Evolutionary conservation across 352 stramenopile genomes (phyloP), one percentile per base, ranked within the genome.

Genomic region (Phytophthora macrochlamydospora): DNA sequence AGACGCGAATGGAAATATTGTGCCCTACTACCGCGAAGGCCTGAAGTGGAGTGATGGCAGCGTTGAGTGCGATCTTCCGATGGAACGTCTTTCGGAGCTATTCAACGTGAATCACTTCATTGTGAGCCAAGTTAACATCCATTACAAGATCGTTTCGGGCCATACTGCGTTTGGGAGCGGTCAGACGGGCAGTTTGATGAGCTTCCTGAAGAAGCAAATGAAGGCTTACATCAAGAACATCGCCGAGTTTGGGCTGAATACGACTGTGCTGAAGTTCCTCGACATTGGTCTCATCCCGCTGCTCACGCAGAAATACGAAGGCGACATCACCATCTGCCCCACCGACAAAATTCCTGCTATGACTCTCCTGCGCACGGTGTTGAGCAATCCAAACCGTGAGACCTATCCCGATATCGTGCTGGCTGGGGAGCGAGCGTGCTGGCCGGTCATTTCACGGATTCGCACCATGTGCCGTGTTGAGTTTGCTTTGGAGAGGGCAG

Each of bases 71-170:
- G 97, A 99, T 76, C 73, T 99, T 44, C 97, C 97, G 7, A 99
- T 99, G 96, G 89, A 99, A 65, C 82, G 93, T 18, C 71, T 98
- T n/a, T 90, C 84, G 5, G 91, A 98, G 69, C 88, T 99, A 40
- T 99, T 99, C 79, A 99, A 99, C 74, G 93, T 99, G 18, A 99
- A 99, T 71, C 97, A 99, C 65, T 99, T 99, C 62, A 98, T 99
- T 55, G 96, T 99, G 54, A 98, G 88, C 57, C 98, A 99, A 75
- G 92, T 97, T 29, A 95, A 95, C 54, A 82, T 91, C 28, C 87
- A 93, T 67, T 92, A 95, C 80, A 95, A 95, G 64, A 77, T 89
- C 44, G 85, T 95, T 3, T 94, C 88, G 5, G 85, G 85, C 9
- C 86, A 96, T 60, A 79, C 80, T 9, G 77, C 76, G 43, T 91